These are phyloP conservation scores for Monosporascus sp. DNA, from an alignment of 2,329 filamentous ascomycete species.

Conservation along the genomic window DNA sequence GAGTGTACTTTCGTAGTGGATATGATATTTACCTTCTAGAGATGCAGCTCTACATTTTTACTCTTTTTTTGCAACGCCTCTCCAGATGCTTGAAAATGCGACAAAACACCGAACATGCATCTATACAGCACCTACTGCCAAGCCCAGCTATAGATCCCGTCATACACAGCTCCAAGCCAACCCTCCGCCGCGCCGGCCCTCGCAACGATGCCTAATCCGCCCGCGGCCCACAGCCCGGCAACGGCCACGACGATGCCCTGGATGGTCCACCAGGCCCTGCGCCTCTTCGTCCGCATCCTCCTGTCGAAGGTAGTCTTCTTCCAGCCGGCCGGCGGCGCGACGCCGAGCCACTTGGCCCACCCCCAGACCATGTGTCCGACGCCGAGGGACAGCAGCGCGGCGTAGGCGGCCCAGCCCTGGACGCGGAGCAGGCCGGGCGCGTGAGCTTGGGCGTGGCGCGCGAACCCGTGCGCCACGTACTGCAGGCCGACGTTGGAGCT, in stretches of 20 bases:
- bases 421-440: conserved; percentile 26
- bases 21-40: too few relatives aligned
- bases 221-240: conserved; percentile 71
- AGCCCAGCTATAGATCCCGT: conserved; percentile 55
- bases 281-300: conserved; percentile 47
- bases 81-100: background rate
- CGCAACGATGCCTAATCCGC: conserved; percentile 73
- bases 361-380: conserved; percentile 81
- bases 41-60: too few relatives aligned
- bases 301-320: conserved; percentile 44
- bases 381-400: conserved; percentile 59
- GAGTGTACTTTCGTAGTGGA: too few relatives aligned
- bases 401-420: conserved; percentile 64
- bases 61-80: too few relatives aligned
- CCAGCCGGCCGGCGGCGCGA: conserved; percentile 52
- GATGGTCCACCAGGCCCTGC: conserved; percentile 65
- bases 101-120: background rate
- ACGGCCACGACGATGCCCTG: conserved; percentile 58
- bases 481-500: conserved; percentile 79
- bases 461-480: conserved; percentile 82
- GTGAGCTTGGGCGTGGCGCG: conserved; percentile 46
- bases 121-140: conserved; percentile 1
- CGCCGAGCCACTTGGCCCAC: conserved; percentile 72
- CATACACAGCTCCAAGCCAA: conserved; percentile 77
- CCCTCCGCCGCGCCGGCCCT: conserved; percentile 63